Percentiles rank a stretch among this genome's conserved stretches.
Evolutionary conservation across 108 stramenopile species (phyloP).

Genomic region (Epithemia pelagica): DNA sequence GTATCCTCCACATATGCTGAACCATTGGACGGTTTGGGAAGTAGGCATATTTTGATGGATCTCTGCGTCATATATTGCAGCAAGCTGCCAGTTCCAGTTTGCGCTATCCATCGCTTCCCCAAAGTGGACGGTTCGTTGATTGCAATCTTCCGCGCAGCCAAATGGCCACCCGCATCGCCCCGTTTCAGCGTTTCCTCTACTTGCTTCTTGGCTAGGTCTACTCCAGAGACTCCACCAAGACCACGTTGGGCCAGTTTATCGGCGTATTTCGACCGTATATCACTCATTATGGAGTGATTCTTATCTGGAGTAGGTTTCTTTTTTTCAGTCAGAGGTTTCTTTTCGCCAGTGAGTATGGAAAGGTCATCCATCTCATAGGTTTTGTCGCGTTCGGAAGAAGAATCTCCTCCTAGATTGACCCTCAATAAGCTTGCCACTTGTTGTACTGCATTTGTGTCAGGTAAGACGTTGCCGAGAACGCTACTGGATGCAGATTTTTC

Average conservation of each 20-base stretch:
- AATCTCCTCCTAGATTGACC: slow-evolving; percentile 29
- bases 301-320: neutral
- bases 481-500: neutral
- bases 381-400: neutral
- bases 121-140: slow-evolving; percentile 8
- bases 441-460: slow-evolving; percentile 31
- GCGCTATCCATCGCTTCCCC: slow-evolving; percentile 62
- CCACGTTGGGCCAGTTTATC: slow-evolving; percentile 42
- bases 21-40: slow-evolving; percentile 41
- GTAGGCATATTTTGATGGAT: slow-evolving; percentile 64
- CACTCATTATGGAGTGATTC: slow-evolving; percentile 15
- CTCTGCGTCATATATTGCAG: slow-evolving; percentile 53
- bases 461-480: slow-evolving; percentile 8
- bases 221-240: slow-evolving; percentile 47
- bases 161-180: slow-evolving; percentile 70
- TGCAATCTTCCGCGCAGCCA: slow-evolving; percentile 59
- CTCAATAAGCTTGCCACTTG: slow-evolving; percentile 52
- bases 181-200: slow-evolving; percentile 32
- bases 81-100: slow-evolving; percentile 59
- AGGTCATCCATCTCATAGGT: slow-evolving; percentile 10
- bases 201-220: slow-evolving; percentile 65
- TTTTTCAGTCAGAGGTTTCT: neutral
- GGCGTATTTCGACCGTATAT: slow-evolving; percentile 78
- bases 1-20: slow-evolving; percentile 21
- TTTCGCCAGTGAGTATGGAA: neutral